These are phyloP conservation scores for Microbotryomycetes sp. DNA, from an alignment of 1,284 basidiomycete genomes.

Conservation along the genomic window DNA sequence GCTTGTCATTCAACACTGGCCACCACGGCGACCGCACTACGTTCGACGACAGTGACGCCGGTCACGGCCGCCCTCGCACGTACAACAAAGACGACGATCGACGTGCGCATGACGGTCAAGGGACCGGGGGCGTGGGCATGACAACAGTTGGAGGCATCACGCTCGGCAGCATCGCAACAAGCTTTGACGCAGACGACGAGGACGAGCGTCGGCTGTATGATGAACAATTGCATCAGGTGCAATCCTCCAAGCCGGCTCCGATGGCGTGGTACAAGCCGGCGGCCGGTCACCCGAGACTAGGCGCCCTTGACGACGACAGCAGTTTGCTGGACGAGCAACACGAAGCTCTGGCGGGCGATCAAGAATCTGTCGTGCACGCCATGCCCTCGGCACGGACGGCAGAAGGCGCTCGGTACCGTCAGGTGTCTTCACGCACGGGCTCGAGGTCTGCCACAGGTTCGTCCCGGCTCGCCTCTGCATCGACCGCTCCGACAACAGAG, in stretches of 20 bases:
- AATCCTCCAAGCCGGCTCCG: neutral
- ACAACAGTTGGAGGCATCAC: neutral
- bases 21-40: neutral
- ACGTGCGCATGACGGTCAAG: neutral
- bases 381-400: neutral
- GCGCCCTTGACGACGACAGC: neutral
- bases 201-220: neutral
- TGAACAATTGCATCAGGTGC: neutral
- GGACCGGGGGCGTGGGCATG: neutral
- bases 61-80: neutral
- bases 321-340: neutral
- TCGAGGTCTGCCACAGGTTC: neutral
- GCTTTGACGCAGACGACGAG: constrained; percentile 5
- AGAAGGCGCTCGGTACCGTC: neutral
- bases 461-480: neutral
- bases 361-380: neutral
- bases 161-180: neutral
- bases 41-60: neutral
- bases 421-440: neutral
- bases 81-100: no score
- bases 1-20: constrained; percentile 4
- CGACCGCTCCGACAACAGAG: neutral
- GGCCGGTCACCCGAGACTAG: neutral
- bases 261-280: neutral
- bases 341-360: neutral